Conservation (phyloP, 2,329 filamentous ascomycete genomes). For the Penicillium rolfsii region DNA sequence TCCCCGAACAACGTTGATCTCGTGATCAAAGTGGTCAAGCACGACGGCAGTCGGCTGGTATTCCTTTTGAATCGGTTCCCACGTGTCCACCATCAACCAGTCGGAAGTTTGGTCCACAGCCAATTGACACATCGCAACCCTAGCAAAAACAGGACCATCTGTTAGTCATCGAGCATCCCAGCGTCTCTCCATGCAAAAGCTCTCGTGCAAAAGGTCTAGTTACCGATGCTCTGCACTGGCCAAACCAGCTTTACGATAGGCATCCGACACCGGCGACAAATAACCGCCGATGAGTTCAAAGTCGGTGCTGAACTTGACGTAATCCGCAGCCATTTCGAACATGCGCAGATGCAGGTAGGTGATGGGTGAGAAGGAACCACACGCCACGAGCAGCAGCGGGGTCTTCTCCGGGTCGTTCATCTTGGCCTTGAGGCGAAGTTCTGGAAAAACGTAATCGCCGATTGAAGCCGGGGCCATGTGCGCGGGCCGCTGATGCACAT, state of each 20-base stretch:
- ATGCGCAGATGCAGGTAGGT: slow-evolving; percentile 69
- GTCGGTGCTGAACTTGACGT: slow-evolving; percentile 71
- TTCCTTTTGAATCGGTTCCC: slow-evolving; percentile 81
- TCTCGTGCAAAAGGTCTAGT: slow-evolving; percentile 12
- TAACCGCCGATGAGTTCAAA: slow-evolving; percentile 89
- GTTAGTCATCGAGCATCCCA: background rate
- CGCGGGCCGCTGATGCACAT: slow-evolving; percentile 32
- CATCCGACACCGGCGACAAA: slow-evolving; percentile 74
- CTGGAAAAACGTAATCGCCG: slow-evolving; percentile 51
- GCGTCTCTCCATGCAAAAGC: background rate
- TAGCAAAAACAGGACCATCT: slow-evolving; percentile 30
- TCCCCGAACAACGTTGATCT: slow-evolving; percentile 78
- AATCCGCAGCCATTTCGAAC: slow-evolving; percentile 86
- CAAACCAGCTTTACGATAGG: slow-evolving; percentile 79
- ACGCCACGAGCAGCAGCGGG: slow-evolving; percentile 53
- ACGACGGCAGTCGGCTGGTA: slow-evolving; percentile 90
- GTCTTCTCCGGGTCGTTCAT: slow-evolving; percentile 54
- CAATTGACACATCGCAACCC: slow-evolving; percentile 82
- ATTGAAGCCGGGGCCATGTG: slow-evolving; percentile 35
- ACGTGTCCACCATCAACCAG: slow-evolving; percentile 85
- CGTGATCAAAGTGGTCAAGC: slow-evolving; percentile 86
- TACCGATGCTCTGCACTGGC: slow-evolving; percentile 71
- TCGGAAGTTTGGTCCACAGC: slow-evolving; percentile 72
- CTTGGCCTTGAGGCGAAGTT: slow-evolving; percentile 49
- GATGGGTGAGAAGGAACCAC: slow-evolving; percentile 67